Evolutionary conservation across 2,329 filamentous ascomycete species (phyloP), one percentile per base, ranked within the genome.

Genomic region (Botryosphaeria agaves): DNA sequence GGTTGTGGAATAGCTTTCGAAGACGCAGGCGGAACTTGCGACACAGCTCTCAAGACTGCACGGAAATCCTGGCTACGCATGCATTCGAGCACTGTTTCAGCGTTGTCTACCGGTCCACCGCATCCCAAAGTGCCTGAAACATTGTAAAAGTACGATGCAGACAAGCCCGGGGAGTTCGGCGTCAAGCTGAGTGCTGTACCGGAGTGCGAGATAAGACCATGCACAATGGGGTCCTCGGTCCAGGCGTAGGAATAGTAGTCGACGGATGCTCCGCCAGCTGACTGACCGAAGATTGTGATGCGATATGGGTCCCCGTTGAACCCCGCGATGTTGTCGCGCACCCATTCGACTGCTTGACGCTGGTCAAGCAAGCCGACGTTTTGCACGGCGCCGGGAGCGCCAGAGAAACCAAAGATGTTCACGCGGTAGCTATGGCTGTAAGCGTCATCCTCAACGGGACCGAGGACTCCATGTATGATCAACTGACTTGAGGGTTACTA

Each of bases 141-240:
- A 1, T 53, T 47, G 27, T 59, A 47, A 55, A 59, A 66, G 35
- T 60, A 57, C 15, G 41, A 45, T 8, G 51, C 42, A 7, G 55
- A 48, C 1, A 52, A 34, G 0, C 43, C 41, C 0, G 37, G 39
- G 2, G 47, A 39, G 31, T 62, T 62, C 12, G 53, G 39, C 4
- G 53, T 48, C 37, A 67, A 62, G 40, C 61, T 60, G 14, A 57
- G 43, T 16, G 54, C 45, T 6, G 47, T 54, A 9, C 52, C 54
- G 1, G 52, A 56, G 24, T 53, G 43, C 5, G 48, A 48, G 25
- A 57, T 53, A 1, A 55, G 30, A 5, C 52, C 55, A 5, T 33
- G 39, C 5, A 57, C 45, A 18, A 59, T 49, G 2, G 56, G 53
- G 14, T 57, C 41, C 2, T 48, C 34, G 0, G 36, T 32, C 33